Evolutionary conservation across 176 grass and related monocot genomes (phyloP), one percentile per base, ranked within the genome.

Genomic region (Thalia dealbata): DNA sequence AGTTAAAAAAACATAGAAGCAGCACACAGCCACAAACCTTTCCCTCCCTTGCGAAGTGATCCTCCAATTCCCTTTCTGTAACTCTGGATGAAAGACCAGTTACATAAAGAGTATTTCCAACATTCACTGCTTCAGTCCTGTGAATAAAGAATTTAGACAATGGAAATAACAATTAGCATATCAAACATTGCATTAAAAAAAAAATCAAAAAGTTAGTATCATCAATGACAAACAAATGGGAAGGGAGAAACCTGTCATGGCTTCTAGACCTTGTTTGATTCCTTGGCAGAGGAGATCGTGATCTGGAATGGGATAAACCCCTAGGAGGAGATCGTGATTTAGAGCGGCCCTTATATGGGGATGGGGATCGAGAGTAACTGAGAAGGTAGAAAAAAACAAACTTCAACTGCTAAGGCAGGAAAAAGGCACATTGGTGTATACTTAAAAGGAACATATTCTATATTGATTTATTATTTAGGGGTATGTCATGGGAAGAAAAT

Each of bases 61-160:
- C 78, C 65, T 85, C 87, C 61, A 92, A 73, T 0, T 88, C 86
- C 70, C 76, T 88, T 61, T 92, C 86, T 67, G 86, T 92, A 65
- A 92, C 83, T 52, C 86, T 88, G 27, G 89, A 81, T 19, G 89
- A 92, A 59, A 92, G 86, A 45, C 89, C 89, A 70, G 89, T 92
- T 69, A 92, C 78, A 83, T 92, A 92, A 52, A 88, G 78, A 81
- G 89, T 86, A 81, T 92, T 92, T 74, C 89, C 89, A 79, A 0
- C 29, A 78, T 92, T 92, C 59, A 79, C 61, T 63, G 86, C 50
- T 12, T 79, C 89, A 69, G 19, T 65, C 67, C 89, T 88, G 67
- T 21, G 32, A 59, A 22, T 56, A 77, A 24, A 13, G 7, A 68
- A 68, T 23, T 68, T 14, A 43, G 8, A 16, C 4, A 38, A 4